Evolutionary conservation across 2,329 filamentous ascomycete genomes (phyloP), one percentile per base, ranked within the genome.

Genomic region (Venturia nashicola): DNA sequence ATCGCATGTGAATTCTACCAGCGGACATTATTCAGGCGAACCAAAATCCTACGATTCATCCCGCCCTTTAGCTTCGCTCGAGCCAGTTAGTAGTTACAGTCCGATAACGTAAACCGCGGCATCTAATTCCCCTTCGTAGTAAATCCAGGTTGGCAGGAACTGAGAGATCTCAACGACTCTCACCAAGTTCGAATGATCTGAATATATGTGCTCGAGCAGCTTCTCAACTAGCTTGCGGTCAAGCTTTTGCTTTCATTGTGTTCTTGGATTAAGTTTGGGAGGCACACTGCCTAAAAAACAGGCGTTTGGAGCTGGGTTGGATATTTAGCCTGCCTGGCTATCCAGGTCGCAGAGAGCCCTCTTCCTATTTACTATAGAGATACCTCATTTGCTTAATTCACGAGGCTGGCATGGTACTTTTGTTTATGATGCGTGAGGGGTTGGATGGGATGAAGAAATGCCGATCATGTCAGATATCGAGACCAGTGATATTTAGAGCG

Each of bases 21-120:
- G 59, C n/a, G 61, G 48, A 3, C 46, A 42, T 18, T 63, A 63
- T 34, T 36, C 42, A 14, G 61, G 61, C 11, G 61, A 63, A 44
- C 61, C 61, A 23, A 63, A 63, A 42, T 36, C 23, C 46, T 63
- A 63, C 34, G 61, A 63, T 57, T 55, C 46, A 5, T 36, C n/a
- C 46, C 61, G 61, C 61, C 61, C 61, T 63, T 63, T 63, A 63
- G 61, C 36, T 51, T 40, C 46, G 61, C 61, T 62, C 60, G 51
- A 57, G 51, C 51, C 51, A 57, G 51, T 57, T n/a, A 57, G 51
- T n/a, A 57, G 51, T 57, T 57, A 57, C 51, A 57, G 51, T 27
- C 51, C 51, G 32, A 57, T 57, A 57, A 34, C 14, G 7, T 57
- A n/a, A 57, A 9, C 5, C n/a, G 51, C 51, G 36, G 51, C 11